These are phyloP conservation scores for Talinum fruticosum DNA, from an alignment of 148 eudicot species.

Conservation along the genomic window DNA sequence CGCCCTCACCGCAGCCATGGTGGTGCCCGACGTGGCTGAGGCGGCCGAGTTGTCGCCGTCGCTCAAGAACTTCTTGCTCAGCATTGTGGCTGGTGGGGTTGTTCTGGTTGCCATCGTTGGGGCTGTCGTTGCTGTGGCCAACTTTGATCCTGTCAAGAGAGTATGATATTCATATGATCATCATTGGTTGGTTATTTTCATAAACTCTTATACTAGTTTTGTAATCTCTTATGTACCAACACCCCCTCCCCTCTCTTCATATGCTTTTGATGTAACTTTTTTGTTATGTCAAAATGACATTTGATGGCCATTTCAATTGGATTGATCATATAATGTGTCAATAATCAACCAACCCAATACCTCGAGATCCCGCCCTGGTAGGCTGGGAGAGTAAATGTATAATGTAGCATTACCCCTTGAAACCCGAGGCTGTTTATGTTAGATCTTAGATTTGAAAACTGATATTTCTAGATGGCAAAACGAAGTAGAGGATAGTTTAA, in stretches of 20 bases:
- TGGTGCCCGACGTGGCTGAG: conserved; percentile 52
- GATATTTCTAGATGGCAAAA: too few relatives aligned
- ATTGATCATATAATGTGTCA: background rate
- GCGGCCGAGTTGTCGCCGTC: conserved; percentile 50
- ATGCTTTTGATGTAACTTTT: conserved; percentile 28
- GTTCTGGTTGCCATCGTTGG: conserved; percentile 45
- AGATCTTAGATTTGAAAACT: too few relatives aligned
- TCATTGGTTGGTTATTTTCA: background rate
- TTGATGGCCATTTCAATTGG: conserved; percentile 3
- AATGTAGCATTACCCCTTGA: too few relatives aligned
- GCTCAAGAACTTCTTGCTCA: conserved; percentile 53
- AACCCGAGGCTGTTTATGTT: too few relatives aligned
- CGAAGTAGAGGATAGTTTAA: too few relatives aligned
- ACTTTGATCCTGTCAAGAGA: conserved; percentile 63
- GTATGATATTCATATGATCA: conserved; percentile 10
- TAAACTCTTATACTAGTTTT: background rate
- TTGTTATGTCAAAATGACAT: conserved; percentile 29
- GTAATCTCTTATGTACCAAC: background rate
- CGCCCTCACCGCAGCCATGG: conserved; percentile 44
- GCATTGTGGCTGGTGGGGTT: conserved; percentile 55
- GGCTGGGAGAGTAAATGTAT: too few relatives aligned
- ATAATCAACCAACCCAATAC: too few relatives aligned
- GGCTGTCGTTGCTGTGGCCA: conserved; percentile 53
- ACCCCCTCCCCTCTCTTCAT: background rate
- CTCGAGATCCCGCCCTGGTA: too few relatives aligned